Evolutionary conservation across 108 stramenopile genomes (phyloP).

Genomic region (Schizochytrium sp.): DNA sequence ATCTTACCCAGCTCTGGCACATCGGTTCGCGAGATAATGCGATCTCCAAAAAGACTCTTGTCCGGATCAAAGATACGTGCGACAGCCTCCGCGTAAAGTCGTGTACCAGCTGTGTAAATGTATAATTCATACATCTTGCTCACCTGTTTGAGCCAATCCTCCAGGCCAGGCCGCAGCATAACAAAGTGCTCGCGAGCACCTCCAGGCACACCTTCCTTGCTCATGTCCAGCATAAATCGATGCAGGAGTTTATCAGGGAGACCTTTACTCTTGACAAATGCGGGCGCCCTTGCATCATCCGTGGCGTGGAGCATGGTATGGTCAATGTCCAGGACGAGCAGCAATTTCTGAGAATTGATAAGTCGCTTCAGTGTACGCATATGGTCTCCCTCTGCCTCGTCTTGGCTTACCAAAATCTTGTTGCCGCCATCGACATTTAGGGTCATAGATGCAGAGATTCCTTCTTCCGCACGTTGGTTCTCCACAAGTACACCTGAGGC

Average conservation of each 20-base stretch:
- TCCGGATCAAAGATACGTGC: conserved; percentile 75
- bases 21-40: conserved; percentile 50
- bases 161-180: conserved; percentile 58
- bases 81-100: conserved; percentile 87
- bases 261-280: conserved; percentile 68
- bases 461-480: background rate
- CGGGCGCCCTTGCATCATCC: conserved; percentile 80
- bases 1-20: conserved; percentile 51
- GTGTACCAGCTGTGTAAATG: conserved; percentile 88
- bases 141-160: conserved; percentile 10
- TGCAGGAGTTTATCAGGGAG: conserved; percentile 15
- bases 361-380: conserved; percentile 27
- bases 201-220: background rate
- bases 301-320: conserved; percentile 89
- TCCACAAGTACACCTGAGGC: background rate
- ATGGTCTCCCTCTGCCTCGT: conserved; percentile 53
- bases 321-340: conserved; percentile 87
- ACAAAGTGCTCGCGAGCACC: conserved; percentile 68
- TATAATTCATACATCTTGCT: conserved; percentile 81
- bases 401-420: conserved; percentile 51
- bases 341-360: conserved; percentile 68
- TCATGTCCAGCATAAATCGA: conserved; percentile 11
- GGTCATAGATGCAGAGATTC: conserved; percentile 40
- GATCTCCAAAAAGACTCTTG: conserved; percentile 47
- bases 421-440: conserved; percentile 46